Conservation (phyloP, 257 asterid species). For the Paulownia fortunei region DNA sequence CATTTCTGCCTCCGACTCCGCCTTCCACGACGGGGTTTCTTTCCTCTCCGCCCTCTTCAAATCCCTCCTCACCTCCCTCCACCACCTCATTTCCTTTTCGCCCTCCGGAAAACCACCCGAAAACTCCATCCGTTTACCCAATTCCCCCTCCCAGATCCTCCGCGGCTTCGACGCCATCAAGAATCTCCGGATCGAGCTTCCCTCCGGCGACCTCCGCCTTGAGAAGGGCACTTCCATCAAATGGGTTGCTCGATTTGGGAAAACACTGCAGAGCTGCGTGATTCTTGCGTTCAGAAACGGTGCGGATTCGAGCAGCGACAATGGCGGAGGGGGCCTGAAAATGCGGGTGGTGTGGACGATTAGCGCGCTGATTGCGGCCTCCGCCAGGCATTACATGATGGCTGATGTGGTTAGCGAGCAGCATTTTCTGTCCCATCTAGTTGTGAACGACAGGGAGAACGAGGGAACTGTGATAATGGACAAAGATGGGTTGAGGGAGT, state of each 20-base stretch:
- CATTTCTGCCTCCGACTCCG: conserved; percentile 46
- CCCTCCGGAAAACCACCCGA: conserved; percentile 23
- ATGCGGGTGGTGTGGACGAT: conserved; percentile 77
- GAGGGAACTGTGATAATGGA: conserved; percentile 62
- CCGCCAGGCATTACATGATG: conserved; percentile 68
- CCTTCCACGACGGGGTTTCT: conserved; percentile 40
- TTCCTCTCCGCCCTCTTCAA: conserved; percentile 46
- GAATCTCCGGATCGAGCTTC: conserved; percentile 60
- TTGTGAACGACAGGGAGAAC: conserved; percentile 55
- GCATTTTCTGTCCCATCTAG: conserved; percentile 40
- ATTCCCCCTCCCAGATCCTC: conserved; percentile 63
- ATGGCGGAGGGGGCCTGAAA: conserved; percentile 49
- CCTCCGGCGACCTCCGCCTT: conserved; percentile 57
- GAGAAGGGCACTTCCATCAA: conserved; percentile 54
- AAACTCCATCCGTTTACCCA: conserved; percentile 36
- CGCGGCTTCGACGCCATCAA: conserved; percentile 49
- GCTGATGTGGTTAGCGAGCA: conserved; percentile 59
- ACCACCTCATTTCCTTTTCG: conserved; percentile 36
- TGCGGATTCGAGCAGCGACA: conserved; percentile 26
- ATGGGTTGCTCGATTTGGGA: conserved; percentile 68
- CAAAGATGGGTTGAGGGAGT: conserved; percentile 55
- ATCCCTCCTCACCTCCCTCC: conserved; percentile 49
- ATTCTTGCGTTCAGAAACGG: conserved; percentile 54
- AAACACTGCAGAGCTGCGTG: conserved; percentile 55
- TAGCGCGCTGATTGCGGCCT: conserved; percentile 67